Percentiles rank a stretch among this genome's conserved stretches.
These are phyloP conservation scores for Russula sp. DNA, from an alignment of 768 basidiomycete genomes.

Conservation along the genomic window DNA sequence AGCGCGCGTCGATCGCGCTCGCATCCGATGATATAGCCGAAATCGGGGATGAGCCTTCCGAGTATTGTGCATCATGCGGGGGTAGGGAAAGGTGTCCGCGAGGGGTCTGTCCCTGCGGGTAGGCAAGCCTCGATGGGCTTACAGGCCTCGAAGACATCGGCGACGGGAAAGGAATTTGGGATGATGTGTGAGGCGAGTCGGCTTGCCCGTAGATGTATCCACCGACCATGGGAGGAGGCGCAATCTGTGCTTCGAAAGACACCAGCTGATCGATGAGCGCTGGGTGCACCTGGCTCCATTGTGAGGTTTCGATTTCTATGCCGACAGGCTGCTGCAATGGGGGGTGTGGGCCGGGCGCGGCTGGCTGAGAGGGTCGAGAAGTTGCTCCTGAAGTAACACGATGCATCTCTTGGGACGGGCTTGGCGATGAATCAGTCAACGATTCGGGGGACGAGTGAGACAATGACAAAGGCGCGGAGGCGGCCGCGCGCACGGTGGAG, in stretches of 20 bases:
- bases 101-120: not conserved
- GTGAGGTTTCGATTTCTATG: not conserved
- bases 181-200: not conserved
- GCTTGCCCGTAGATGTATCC: slow-evolving; percentile 8
- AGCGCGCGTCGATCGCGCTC: not conserved
- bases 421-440: slow-evolving; percentile 10
- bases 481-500: slow-evolving; percentile 50
- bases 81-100: not conserved
- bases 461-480: slow-evolving; percentile 17
- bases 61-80: not conserved
- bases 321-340: not conserved
- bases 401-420: not conserved
- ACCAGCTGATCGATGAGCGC: slow-evolving; percentile 29
- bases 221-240: slow-evolving; percentile 11
- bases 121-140: not conserved
- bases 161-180: not conserved
- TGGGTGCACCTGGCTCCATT: slow-evolving; percentile 26
- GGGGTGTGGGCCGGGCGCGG: not conserved
- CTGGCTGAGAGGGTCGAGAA: not conserved
- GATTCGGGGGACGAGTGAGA: slow-evolving; percentile 16
- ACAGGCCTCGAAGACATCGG: not conserved
- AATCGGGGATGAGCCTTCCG: not conserved
- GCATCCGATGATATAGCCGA: not conserved
- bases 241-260: slow-evolving; percentile 28
- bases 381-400: not conserved